Conservation (phyloP, 2,329 filamentous ascomycete genomes). For the Aphanocladium album region DNA sequence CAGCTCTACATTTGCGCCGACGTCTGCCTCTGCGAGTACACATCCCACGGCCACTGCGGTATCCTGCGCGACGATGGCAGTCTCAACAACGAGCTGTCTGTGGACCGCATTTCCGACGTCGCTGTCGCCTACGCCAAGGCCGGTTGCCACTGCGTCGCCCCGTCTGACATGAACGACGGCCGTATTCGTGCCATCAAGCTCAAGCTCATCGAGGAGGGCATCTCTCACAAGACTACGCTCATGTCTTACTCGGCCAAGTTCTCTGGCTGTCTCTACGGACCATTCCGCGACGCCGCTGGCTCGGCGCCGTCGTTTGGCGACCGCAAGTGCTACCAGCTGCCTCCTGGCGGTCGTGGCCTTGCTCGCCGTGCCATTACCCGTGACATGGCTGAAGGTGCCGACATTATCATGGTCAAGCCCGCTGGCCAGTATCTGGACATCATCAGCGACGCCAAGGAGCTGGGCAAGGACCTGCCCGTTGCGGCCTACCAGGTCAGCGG, state of each 20-base stretch:
- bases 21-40: constrained; percentile 98
- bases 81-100: constrained; percentile 87
- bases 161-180: constrained; percentile 98
- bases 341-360: constrained; percentile 84
- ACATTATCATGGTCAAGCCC: constrained; percentile 99
- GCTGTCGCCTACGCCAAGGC: constrained; percentile 95
- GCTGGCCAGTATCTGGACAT: constrained; percentile 95
- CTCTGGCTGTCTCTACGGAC: constrained; percentile 91
- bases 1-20: constrained; percentile 87
- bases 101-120: constrained; percentile 94
- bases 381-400: constrained; percentile 89
- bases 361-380: constrained; percentile 84
- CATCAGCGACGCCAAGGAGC: constrained; percentile 93
- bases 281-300: constrained; percentile 93
- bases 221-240: constrained; percentile 83
- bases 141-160: constrained; percentile 93
- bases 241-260: constrained; percentile 99
- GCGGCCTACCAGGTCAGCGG: constrained; percentile 97
- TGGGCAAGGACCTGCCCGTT: constrained; percentile 85
- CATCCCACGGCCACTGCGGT: constrained; percentile 93
- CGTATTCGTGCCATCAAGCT: constrained; percentile 96
- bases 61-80: constrained; percentile 90
- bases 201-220: constrained; percentile 91
- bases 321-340: constrained; percentile 93
- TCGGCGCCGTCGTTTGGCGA: constrained; percentile 90